Base-by-base conservation (phyloP, 257 asterid species). In the Nicotiana tabacum region DNA sequence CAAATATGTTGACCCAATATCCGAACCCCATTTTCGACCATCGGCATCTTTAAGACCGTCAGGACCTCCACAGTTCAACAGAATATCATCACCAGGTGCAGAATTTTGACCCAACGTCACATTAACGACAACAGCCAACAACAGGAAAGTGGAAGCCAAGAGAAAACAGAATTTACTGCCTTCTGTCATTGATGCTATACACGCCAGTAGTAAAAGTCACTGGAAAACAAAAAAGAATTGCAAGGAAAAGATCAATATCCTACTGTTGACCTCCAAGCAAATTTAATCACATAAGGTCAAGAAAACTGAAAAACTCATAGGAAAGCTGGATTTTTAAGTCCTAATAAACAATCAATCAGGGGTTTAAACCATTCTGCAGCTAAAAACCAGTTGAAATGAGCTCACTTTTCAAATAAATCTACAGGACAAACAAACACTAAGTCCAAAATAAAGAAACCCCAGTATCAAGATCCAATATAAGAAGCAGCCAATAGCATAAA, bases 31-130 rank as follows among this genome's bases (percentile, higher is more conserved):
- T 87, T 67, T 90, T 33, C 92, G 92, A 67, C 92, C 95, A 85
- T 92, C 97, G 0, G 86, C 18, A 67, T 94, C 99, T 21, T 89
- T 65, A 2, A 94, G 89, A 43, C 89, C 90, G 2, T 94, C 78
- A 27, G 93, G 95, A 7, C 97, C 98, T 66, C 99, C 99, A 80
- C 99, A 94, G 85, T 88, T 95, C 81, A 95, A 80, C 85, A 94
- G 90, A 84, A 92, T 92, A 84, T 89, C 83, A 82, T 95, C 98
- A 4, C 96, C 90, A 3, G 98, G 90, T 24, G 82, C 88, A 85
- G 89, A 95, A 70, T 88, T 61, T 11, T 76, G 77, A 15, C 86
- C 89, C 2, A 56, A 80, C 11, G 83, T 80, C n/a, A 83, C 70
- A 21, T 70, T 77, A 30, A 67, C 46, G 21, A 67, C 69, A 33